These are phyloP conservation scores for Prunus mira DNA, from an alignment of 306 rosid species.

Conservation along the genomic window DNA sequence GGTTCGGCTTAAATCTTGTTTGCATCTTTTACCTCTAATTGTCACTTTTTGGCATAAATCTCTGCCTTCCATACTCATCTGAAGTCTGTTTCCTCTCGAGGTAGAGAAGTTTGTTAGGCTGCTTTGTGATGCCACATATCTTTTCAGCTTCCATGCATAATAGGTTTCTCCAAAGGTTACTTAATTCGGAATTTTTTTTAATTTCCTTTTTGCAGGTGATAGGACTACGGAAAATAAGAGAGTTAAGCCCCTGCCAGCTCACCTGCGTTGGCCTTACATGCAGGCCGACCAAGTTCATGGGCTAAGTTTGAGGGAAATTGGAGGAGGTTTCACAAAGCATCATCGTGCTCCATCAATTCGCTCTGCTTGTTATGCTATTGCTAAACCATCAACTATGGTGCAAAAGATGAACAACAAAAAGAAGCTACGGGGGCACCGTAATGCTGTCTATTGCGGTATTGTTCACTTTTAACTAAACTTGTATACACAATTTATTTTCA, in stretches of 20 bases:
- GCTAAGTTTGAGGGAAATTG: constrained; percentile 72
- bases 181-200: constrained; percentile 14
- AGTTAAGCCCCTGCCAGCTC: constrained; percentile 52
- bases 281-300: constrained; percentile 85
- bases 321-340: constrained; percentile 84
- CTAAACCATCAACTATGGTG: constrained; percentile 88
- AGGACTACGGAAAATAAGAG: constrained; percentile 35
- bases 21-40: background rate
- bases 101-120: background rate
- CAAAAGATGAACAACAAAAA: constrained; percentile 79
- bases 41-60: background rate
- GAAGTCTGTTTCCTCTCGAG: constrained; percentile 17
- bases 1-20: background rate
- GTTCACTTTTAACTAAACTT: constrained; percentile 26
- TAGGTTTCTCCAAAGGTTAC: background rate
- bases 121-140: background rate
- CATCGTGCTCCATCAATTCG: constrained; percentile 86
- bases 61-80: constrained; percentile 12
- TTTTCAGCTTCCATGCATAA: background rate
- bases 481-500: constrained; percentile 18
- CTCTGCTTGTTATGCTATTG: constrained; percentile 86
- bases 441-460: constrained; percentile 92
- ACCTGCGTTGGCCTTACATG: constrained; percentile 88
- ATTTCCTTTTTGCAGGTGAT: constrained; percentile 47
- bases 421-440: constrained; percentile 86